These are phyloP conservation scores for Danielozyma ontarioensis DNA, from an alignment of 805 yeast species.

Conservation along the genomic window DNA sequence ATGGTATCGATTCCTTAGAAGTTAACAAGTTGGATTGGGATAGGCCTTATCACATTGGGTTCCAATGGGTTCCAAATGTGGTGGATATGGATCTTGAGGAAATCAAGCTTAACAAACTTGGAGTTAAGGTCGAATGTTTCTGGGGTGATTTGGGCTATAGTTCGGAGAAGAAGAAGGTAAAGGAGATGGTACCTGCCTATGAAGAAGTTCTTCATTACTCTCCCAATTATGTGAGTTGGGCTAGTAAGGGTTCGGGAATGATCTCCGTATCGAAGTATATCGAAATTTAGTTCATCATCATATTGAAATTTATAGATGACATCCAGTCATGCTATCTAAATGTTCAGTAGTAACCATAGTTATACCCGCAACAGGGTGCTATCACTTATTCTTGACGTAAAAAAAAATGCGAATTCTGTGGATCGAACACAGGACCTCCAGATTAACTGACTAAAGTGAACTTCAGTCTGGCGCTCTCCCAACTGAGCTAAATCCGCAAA, in stretches of 20 bases:
- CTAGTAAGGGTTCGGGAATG: constrained; percentile 65
- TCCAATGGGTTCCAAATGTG: constrained; percentile 73
- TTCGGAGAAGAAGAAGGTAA: constrained; percentile 25
- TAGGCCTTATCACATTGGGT: constrained; percentile 51
- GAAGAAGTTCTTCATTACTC: constrained; percentile 65
- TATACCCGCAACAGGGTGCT: too few species aligned
- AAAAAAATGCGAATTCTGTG: constrained; percentile 59
- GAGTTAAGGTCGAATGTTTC: constrained; percentile 58
- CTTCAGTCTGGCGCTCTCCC: constrained; percentile 39
- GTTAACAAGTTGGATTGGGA: constrained; percentile 65
- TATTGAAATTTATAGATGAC: not conserved
- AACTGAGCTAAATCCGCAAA: constrained; percentile 22
- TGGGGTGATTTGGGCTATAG: constrained; percentile 68
- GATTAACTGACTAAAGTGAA: constrained; percentile 27
- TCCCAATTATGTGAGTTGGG: constrained; percentile 59
- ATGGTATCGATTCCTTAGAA: constrained; percentile 61
- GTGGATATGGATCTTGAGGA: constrained; percentile 33
- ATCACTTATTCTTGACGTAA: too few species aligned
- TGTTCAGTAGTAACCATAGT: too few species aligned
- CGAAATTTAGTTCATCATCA: constrained; percentile 19
- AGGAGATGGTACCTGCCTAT: constrained; percentile 57
- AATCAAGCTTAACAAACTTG: constrained; percentile 38
- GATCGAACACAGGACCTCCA: constrained; percentile 89
- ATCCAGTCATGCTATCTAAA: too few species aligned
- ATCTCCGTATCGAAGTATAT: constrained; percentile 52